Percentiles rank a stretch among this genome's conserved stretches.
phyloP scores from a whole-genome alignment of 1,284 basidiomycete species.

The Cryptococcus maquisensis region DNA sequence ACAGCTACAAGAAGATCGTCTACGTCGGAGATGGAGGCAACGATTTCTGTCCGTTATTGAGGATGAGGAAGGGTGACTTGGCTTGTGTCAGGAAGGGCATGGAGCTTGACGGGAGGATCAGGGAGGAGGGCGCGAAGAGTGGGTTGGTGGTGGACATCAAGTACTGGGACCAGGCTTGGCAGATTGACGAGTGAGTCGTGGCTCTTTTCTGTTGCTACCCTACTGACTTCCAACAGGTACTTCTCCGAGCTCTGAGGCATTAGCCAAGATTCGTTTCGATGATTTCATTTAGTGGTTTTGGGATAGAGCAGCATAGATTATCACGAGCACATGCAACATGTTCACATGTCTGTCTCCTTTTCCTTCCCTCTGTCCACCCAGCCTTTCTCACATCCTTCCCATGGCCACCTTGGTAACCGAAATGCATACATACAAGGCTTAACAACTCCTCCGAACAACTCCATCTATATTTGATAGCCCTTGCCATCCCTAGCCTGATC shows the following conservation, averaged over 20 bases:
- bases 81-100: constrained; percentile 67
- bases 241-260: constrained; percentile 19
- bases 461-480: constrained; percentile 41
- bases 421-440: no score
- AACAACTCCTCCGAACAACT: no score
- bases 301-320: background rate
- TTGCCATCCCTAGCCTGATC: constrained; percentile 32
- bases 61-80: constrained; percentile 62
- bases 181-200: constrained; percentile 67
- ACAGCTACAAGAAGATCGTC: constrained; percentile 68
- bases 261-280: background rate
- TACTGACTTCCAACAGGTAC: constrained; percentile 12
- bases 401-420: no score
- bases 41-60: constrained; percentile 88
- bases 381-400: no score
- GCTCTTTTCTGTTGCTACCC: background rate
- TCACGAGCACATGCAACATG: background rate
- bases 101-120: constrained; percentile 70
- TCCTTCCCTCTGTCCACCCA: no score
- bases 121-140: constrained; percentile 59
- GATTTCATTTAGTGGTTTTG: background rate
- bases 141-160: constrained; percentile 68
- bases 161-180: constrained; percentile 90
- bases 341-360: background rate
- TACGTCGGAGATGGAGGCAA: constrained; percentile 95